These are phyloP conservation scores for Gracilaria domingensis DNA, from an alignment of 23 red algal genomes.

Conservation along the genomic window DNA sequence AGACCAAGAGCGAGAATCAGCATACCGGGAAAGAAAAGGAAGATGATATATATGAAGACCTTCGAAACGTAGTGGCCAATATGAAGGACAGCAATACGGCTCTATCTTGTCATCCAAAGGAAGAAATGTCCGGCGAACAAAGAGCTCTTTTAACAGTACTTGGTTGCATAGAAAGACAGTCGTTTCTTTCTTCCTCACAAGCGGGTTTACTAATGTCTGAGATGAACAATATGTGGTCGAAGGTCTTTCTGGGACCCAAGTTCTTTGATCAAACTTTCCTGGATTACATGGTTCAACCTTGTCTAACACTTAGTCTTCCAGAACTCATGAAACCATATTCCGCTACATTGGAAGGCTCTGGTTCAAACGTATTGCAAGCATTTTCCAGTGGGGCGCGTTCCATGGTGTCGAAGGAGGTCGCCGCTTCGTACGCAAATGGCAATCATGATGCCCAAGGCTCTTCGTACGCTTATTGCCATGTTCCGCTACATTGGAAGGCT, in stretches of 20 bases:
- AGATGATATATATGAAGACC: conserved; percentile 30
- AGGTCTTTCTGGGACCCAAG: conserved; percentile 3
- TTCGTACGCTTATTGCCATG: too few species aligned
- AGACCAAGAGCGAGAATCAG: conserved; percentile 38
- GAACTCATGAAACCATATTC: conserved; percentile 12
- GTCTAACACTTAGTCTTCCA: conserved; percentile 31
- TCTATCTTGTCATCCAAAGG: too few species aligned
- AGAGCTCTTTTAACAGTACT: conserved; percentile 47
- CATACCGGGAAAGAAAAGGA: conserved; percentile 29
- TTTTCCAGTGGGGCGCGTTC: background rate
- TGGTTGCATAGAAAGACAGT: conserved; percentile 17
- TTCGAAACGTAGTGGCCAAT: background rate
- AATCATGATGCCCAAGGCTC: too few species aligned
- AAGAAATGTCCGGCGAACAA: conserved; percentile 26
- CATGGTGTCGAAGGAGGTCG: background rate
- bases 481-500: background rate
- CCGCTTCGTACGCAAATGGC: too few species aligned
- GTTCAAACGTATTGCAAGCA: background rate
- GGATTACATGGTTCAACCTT: conserved; percentile 39
- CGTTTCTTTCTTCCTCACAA: conserved; percentile 31
- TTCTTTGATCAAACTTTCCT: conserved; percentile 31
- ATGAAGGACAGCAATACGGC: background rate
- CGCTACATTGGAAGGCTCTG: background rate
- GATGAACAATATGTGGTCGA: conserved; percentile 60
- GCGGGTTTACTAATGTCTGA: conserved; percentile 6